Percentiles rank a stretch among this genome's conserved stretches.
phyloP scores from a whole-genome alignment of 768 basidiomycete genomes.

The Leccinum variicolor region DNA sequence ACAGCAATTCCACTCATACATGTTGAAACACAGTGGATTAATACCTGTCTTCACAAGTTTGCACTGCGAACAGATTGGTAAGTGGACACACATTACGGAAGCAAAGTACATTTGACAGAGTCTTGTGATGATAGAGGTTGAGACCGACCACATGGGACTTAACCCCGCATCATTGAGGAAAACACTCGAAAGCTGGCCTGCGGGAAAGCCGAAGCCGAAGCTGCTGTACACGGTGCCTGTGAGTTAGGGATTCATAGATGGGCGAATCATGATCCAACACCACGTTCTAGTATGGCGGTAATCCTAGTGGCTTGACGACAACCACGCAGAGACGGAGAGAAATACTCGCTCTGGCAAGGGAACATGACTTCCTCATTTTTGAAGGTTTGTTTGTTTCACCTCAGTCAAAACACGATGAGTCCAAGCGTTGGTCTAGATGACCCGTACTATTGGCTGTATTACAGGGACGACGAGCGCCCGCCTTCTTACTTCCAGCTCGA shows the following conservation, averaged over 20 bases:
- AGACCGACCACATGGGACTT: constrained; percentile 67
- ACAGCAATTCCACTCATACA: background rate
- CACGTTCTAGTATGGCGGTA: constrained; percentile 59
- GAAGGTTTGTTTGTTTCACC: constrained; percentile 49
- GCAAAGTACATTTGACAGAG: background rate
- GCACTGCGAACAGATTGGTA: constrained; percentile 53
- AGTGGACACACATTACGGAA: constrained; percentile 5
- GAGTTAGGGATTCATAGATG: constrained; percentile 10
- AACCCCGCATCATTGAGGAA: constrained; percentile 51
- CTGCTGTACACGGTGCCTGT: constrained; percentile 74
- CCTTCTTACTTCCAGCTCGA: background rate
- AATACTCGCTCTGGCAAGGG: constrained; percentile 59
- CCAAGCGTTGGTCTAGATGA: constrained; percentile 44
- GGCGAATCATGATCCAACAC: background rate
- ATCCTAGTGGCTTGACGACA: constrained; percentile 76
- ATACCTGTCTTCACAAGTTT: constrained; percentile 55
- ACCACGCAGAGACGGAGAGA: constrained; percentile 58
- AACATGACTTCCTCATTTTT: constrained; percentile 71
- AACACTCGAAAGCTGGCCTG: constrained; percentile 66
- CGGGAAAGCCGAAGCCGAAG: constrained; percentile 61
- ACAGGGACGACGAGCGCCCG: constrained; percentile 48
- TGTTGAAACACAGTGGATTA: constrained; percentile 43
- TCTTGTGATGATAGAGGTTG: constrained; percentile 49
- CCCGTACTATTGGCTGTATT: constrained; percentile 68
- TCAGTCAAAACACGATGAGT: background rate